Conservation (phyloP, 2,329 filamentous ascomycete genomes). For the Sarocladiaceae sp. region DNA sequence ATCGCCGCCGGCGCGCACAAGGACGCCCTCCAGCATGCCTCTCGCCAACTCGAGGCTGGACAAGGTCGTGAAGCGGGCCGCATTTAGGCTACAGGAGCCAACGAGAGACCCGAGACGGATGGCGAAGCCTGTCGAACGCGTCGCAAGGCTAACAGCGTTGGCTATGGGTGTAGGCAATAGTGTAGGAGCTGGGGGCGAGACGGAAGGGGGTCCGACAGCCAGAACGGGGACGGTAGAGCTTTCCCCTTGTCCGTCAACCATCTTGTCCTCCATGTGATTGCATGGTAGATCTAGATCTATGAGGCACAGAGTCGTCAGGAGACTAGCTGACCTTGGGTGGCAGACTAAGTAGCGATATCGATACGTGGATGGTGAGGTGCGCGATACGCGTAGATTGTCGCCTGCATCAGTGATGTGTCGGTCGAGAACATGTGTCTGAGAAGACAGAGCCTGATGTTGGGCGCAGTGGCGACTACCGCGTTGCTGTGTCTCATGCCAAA, state of each 20-base stretch:
- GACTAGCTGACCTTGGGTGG: no score
- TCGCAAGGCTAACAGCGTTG: constrained; percentile 52
- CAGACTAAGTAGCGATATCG: neutral
- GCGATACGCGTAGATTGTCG: neutral
- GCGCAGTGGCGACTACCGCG: neutral
- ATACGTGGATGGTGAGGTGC: neutral
- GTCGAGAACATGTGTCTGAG: constrained; percentile 1
- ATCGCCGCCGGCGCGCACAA: constrained; percentile 46
- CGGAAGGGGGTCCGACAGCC: constrained; percentile 22
- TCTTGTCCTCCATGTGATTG: neutral
- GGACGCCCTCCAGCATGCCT: constrained; percentile 46
- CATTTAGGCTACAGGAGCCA: constrained; percentile 44
- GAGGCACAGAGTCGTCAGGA: no score
- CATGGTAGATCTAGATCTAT: neutral
- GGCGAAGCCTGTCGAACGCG: constrained; percentile 52
- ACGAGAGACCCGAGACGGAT: constrained; percentile 48
- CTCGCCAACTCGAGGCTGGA: constrained; percentile 52
- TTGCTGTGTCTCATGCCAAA: constrained; percentile 2
- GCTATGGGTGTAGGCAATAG: constrained; percentile 53
- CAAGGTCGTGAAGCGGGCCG: constrained; percentile 48
- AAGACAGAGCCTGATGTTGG: neutral
- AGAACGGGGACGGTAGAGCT: constrained; percentile 1
- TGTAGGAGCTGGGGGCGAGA: constrained; percentile 29
- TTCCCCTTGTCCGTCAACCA: constrained; percentile 5
- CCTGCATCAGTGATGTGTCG: neutral